Evolutionary conservation across 495 filamentous ascomycete species (phyloP).

Genomic region (Xylaria sp.): DNA sequence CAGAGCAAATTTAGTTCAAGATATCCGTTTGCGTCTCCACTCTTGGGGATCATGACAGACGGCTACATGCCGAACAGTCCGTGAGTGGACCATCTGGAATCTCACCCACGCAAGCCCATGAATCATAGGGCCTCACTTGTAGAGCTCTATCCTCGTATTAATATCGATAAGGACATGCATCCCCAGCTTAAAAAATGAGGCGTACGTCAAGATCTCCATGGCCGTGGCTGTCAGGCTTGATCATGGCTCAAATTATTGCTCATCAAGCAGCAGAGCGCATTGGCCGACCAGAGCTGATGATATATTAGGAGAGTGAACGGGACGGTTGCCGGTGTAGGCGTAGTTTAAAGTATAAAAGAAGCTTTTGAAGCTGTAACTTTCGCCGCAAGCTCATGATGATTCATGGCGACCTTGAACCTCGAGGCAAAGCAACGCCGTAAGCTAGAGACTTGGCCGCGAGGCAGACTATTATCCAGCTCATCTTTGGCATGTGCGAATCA

Average conservation of each 20-base stretch:
- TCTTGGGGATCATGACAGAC: constrained; percentile 15
- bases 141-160: constrained; percentile 15
- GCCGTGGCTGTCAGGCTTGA: constrained; percentile 20
- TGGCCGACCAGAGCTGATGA: background rate
- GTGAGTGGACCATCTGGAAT: background rate
- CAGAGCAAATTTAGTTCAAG: background rate
- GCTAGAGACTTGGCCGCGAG: background rate
- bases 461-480: background rate
- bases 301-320: background rate
- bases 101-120: background rate
- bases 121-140: background rate
- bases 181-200: constrained; percentile 3
- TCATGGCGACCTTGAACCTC: background rate
- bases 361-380: background rate
- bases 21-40: background rate
- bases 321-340: background rate
- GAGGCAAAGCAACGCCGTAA: background rate
- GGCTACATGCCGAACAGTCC: constrained; percentile 25
- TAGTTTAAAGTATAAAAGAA: constrained; percentile 11
- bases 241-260: constrained; percentile 18
- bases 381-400: background rate
- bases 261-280: constrained; percentile 9
- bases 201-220: constrained; percentile 20
- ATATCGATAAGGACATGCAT: constrained; percentile 15
- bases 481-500: background rate